Base-by-base conservation (phyloP, 345 rosid species). In the Corchorus capsularis region DNA sequence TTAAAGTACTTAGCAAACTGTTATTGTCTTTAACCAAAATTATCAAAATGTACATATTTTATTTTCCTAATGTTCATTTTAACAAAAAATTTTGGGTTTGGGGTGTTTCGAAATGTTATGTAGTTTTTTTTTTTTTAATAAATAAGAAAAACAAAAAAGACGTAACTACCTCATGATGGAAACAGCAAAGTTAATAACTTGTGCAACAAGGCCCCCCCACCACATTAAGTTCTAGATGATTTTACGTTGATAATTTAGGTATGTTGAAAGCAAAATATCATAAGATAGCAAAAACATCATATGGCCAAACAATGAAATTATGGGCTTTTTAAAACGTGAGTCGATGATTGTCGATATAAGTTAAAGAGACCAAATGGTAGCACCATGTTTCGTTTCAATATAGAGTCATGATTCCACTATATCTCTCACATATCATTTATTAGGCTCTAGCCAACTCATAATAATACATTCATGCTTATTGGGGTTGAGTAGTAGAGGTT, bases 361-460 rank as follows among this genome's bases (percentile, higher is more conserved):
- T 17, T 3, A 32, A 35, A 34, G 72, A 17, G 62, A 45, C n/a
- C 15, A 37, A 12, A 11, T 52, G 19, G 6, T 8, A 9, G 35
- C 55, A 50, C 10, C 12, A 61, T 47, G 34, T 14, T 46, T 59
- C 73, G 16, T 55, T 49, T n/a, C n/a, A 27, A 27, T 27, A 27
- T 27, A n/a, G 73, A 43, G 63, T 41, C 74, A 75, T 72, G 57
- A 59, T 79, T 70, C 77, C 85, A 72, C 72, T 69, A 11, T 22
- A 17, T 65, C 6, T n/a, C 46, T 39, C 12, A 15, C n/a, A 16
- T 68, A 3, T 4, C 9, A 20, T 46, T 3, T 39, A 27, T 39
- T 39, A 39, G 13, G 49, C 22, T 50, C 53, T 78, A 73, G 74
- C 79, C 80, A 82, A 73, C 75, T 37, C 80, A 27, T 63, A 22